Conservation (phyloP, 1,139 yeast genomes). For the Barnettozyma hawaiiensis region DNA sequence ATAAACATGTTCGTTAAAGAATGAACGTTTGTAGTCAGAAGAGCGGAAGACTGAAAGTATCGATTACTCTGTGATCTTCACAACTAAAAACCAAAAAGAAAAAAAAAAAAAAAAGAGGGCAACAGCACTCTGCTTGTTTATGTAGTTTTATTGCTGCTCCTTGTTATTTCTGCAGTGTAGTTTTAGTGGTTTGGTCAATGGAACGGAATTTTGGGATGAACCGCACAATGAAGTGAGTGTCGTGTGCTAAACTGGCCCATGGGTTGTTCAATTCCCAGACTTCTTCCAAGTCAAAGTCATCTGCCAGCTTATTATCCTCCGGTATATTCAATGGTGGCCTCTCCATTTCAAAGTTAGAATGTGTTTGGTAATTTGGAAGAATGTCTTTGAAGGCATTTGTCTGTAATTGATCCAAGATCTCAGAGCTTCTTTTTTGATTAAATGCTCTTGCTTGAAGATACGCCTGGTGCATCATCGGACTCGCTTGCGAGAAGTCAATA, state of each 20-base stretch:
- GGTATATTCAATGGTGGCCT: constrained; percentile 11
- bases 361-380: constrained; percentile 18
- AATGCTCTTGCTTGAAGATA: constrained; percentile 15
- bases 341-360: constrained; percentile 7
- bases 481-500: constrained; percentile 7
- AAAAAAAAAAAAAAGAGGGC: no score
- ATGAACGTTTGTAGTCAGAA: no score
- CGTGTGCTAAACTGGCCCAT: constrained; percentile 45
- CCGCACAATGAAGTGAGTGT: constrained; percentile 41
- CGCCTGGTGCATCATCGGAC: constrained; percentile 19
- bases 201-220: constrained; percentile 39
- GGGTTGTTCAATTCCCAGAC: constrained; percentile 36
- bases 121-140: no score
- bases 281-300: constrained; percentile 22
- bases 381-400: constrained; percentile 14
- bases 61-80: no score
- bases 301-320: constrained; percentile 19
- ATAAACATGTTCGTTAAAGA: no score
- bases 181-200: constrained; percentile 9
- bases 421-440: constrained; percentile 17
- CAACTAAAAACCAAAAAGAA: no score
- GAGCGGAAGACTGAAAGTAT: no score
- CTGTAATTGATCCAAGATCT: constrained; percentile 18
- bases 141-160: no score
- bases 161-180: not conserved